These are phyloP conservation scores for Fagopyrum homotropicum DNA, from an alignment of 148 eudicot genomes.

Conservation along the genomic window DNA sequence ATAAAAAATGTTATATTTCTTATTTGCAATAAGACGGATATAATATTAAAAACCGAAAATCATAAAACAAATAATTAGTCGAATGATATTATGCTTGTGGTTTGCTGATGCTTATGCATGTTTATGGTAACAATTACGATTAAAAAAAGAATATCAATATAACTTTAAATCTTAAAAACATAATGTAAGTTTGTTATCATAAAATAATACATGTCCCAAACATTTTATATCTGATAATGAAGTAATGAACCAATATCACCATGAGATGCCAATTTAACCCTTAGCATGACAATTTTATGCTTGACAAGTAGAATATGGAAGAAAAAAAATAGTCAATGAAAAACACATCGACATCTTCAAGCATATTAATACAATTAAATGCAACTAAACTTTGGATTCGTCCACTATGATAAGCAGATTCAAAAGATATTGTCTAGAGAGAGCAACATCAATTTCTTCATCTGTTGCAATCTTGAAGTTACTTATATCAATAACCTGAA, in stretches of 20 bases:
- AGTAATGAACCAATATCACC: neutral
- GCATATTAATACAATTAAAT: neutral
- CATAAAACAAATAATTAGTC: no score
- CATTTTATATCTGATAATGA: no score
- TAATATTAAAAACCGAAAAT: no score
- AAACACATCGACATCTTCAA: conserved; percentile 6
- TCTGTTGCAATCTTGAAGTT: conserved; percentile 80
- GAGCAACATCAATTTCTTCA: conserved; percentile 87
- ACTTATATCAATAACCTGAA: conserved; percentile 88
- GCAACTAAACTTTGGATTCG: conserved; percentile 67
- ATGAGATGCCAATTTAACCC: neutral
- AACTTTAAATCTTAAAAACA: no score
- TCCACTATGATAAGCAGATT: conserved; percentile 92
- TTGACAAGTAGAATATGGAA: conserved; percentile 26
- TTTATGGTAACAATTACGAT: no score
- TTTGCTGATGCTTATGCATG: no score
- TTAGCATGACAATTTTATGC: neutral
- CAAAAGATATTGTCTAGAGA: conserved; percentile 82
- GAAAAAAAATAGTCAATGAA: conserved; percentile 3
- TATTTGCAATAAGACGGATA: no score
- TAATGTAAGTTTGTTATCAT: no score
- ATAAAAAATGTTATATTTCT: no score
- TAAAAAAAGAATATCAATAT: no score
- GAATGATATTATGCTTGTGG: no score
- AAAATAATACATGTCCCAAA: no score